phyloP scores from a whole-genome alignment of 352 stramenopile genomes.

The Hyaloperonospora brassicae region DNA sequence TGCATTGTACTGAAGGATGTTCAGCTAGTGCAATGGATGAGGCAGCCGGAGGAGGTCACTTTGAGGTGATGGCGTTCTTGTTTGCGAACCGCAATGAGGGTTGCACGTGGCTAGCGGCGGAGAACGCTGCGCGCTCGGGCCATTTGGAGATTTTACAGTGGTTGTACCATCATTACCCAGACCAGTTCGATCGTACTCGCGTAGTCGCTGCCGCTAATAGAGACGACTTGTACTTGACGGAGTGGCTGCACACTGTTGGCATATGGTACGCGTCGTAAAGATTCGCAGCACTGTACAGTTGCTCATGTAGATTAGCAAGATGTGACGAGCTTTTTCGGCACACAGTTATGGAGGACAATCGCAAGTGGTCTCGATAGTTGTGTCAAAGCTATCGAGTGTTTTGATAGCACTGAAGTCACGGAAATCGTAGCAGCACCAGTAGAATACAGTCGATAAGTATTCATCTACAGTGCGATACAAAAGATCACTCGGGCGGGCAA shows the following conservation, averaged over 20 bases:
- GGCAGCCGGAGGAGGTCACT: slow-evolving; percentile 27
- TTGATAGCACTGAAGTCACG: too few relatives aligned
- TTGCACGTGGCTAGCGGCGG: slow-evolving; percentile 23
- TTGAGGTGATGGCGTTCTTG: slow-evolving; percentile 30
- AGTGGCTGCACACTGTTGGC: slow-evolving; percentile 25
- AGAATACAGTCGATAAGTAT: too few relatives aligned
- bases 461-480: too few relatives aligned
- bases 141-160: slow-evolving; percentile 29
- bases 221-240: slow-evolving; percentile 30
- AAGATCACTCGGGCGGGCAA: too few relatives aligned
- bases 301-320: too few relatives aligned
- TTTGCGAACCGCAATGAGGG: slow-evolving; percentile 18
- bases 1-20: slow-evolving; percentile 25
- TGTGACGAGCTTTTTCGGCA: too few relatives aligned
- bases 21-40: slow-evolving; percentile 31
- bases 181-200: slow-evolving; percentile 29
- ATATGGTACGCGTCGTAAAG: slow-evolving; percentile 11
- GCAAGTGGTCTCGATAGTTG: too few relatives aligned
- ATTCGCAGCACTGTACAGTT: too few relatives aligned
- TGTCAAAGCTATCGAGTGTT: too few relatives aligned
- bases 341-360: too few relatives aligned
- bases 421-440: too few relatives aligned
- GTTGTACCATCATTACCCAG: slow-evolving; percentile 15
- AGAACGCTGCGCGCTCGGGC: slow-evolving; percentile 15
- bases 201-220: slow-evolving; percentile 20